Base-by-base conservation (phyloP, 106 monocot species). In the Hemerocallis citrina region DNA sequence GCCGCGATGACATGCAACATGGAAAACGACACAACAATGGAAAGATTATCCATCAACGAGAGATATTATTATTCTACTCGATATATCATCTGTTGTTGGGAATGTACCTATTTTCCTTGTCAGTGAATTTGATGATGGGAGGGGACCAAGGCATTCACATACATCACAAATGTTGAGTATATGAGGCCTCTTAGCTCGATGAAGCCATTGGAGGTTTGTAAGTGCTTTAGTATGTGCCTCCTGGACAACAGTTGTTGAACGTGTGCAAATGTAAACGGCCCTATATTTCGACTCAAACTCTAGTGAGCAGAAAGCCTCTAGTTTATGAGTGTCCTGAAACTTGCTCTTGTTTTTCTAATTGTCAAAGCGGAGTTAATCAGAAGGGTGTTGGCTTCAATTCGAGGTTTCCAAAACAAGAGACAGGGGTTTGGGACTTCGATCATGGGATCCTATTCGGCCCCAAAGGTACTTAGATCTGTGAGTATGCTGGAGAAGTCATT, bases 371-470 rank as follows among this genome's bases (percentile, higher is more conserved):
- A 43, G 67, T 68, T 6, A 76, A 83, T 4, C 88, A 83, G 31
- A 83, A 70, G 33, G 77, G 70, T 27, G 14, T 66, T 21, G 80
- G 35, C 73, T 80, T 43, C 88, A 74, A 52, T 74, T 88, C 47
- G 88, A 88, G 67, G 88, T 88, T 24, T 88, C 83, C 57, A 73
- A 50, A 54, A 88, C 88, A 0, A 60, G 15, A 29, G 69, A 74
- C 67, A 35, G 63, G 3, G 88, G 88, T 23, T 88, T 83, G 88
- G 88, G 88, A 9, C 83, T 88, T 24, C 73, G 77, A 7, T 83
- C 76, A 5, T 88, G 83, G 83, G 80, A 88, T 19, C 77, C 83
- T 1, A 83, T 88, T 22, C 65, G 88, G 12, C 67, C 80, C n/a
- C n/a, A n/a, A n/a, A 12, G 88, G 88, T 2, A 71, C 61, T 45